Evolutionary conservation across 768 basidiomycete species (phyloP).

Genomic region (Termitomyces sp.): DNA sequence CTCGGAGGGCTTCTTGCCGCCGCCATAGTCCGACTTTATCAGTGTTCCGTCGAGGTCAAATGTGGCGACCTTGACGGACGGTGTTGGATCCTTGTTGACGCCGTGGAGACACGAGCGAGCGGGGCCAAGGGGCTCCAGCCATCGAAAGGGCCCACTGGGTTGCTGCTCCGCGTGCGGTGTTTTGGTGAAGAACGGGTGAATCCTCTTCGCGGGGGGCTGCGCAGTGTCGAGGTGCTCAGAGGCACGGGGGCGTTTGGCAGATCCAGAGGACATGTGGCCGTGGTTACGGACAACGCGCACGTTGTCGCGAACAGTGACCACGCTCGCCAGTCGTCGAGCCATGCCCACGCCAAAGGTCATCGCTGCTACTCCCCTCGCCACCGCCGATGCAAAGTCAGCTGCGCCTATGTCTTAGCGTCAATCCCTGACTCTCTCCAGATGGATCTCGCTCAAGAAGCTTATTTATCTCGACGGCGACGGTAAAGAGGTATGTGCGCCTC

Average conservation of each 20-base stretch:
- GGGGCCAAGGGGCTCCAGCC: constrained; percentile 35
- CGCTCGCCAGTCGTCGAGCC: background rate
- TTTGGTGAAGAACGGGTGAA: constrained; percentile 37
- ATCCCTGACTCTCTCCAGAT: constrained; percentile 39
- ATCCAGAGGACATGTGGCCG: constrained; percentile 1
- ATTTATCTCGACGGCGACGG: constrained; percentile 77
- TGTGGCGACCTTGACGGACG: constrained; percentile 58
- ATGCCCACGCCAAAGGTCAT: constrained; percentile 43
- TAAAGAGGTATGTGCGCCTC: constrained; percentile 42
- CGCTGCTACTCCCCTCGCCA: constrained; percentile 44
- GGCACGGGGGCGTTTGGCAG: constrained; percentile 8
- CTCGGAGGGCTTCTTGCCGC: constrained; percentile 27
- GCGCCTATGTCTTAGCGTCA: background rate
- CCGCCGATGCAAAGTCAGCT: constrained; percentile 55
- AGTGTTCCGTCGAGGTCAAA: constrained; percentile 89
- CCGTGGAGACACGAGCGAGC: constrained; percentile 37
- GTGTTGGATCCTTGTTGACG: constrained; percentile 34
- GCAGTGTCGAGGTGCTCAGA: constrained; percentile 7
- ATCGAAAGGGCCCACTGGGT: constrained; percentile 25
- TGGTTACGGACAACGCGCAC: constrained; percentile 5
- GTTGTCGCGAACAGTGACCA: constrained; percentile 7
- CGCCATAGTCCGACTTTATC: constrained; percentile 47
- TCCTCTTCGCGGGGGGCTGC: constrained; percentile 1
- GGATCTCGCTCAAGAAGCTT: constrained; percentile 81
- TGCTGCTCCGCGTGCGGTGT: constrained; percentile 5